Base-by-base conservation (phyloP, 2,329 filamentous ascomycete genomes). In the Lithohypha guttulata region DNA sequence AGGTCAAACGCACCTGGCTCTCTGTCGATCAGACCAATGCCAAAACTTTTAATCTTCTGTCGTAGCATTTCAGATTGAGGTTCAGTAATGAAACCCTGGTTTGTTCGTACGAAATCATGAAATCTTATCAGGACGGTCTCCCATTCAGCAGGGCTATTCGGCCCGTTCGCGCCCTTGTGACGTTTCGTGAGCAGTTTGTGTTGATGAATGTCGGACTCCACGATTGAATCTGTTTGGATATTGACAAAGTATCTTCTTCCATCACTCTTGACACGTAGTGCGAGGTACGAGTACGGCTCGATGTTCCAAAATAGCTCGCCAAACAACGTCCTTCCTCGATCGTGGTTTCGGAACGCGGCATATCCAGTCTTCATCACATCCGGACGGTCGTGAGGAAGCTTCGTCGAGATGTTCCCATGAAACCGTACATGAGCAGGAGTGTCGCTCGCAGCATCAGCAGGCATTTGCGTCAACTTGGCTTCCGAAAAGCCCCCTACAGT, bases 121-220 rank as follows among this genome's bases (percentile, higher is more conserved):
- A 87, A 91, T 46, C 81, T 82, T 47, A 98, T 81, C 32, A 93
- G 61, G n/a, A 95, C 74, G 2, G 91, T 95, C 69, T 98, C 89
- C 91, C 91, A 98, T 53, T 87, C 73, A 1, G 86, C 86, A 0
- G 83, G 79, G 6, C 75, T 74, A 20, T 43, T 29, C 10, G 43
- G 34, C 25, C 47, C 42, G 25, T 41, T 41, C n/a, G 50, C 45
- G 13, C 49, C 50, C 27, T 47, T 57, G 46, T 67, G 63, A 34
- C 65, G 59, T 34, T 56, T 58, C 11, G 64, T 66, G 50, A 67
- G 93, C 3, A 98, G 63, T 34, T 91, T 71, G 60, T 98, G 91
- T 59, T 98, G 91, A 60, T 96, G 91, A 47, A 98, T 70, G 59
- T 98, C 91, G n/a, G 86, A 89, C 8, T 85, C 83, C 33, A 94